Evolutionary conservation across 805 yeast species (phyloP).

Genomic region (Metschnikowia bowlesiae): DNA sequence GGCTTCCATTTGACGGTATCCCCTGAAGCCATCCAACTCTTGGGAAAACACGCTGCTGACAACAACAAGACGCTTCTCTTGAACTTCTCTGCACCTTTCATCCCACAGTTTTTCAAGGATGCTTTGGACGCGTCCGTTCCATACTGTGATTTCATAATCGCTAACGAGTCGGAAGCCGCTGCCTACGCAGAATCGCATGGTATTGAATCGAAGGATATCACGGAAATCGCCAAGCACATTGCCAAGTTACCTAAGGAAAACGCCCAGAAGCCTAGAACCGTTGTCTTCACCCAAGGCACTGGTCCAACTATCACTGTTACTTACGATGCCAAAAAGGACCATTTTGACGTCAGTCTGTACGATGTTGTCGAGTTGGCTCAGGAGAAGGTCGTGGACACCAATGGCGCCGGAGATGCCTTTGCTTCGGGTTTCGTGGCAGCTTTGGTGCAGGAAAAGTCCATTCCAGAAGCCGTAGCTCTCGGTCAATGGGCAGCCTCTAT

Average conservation of each 20-base stretch:
- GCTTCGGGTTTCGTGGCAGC: conserved; percentile 96
- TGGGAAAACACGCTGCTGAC: conserved; percentile 90
- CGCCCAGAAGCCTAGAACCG: conserved; percentile 68
- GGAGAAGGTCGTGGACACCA: conserved; percentile 77
- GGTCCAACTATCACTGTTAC: conserved; percentile 82
- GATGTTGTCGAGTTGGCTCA: conserved; percentile 70
- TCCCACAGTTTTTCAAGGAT: conserved; percentile 92
- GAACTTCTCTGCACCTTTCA: conserved; percentile 95
- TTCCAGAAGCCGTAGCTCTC: conserved; percentile 61
- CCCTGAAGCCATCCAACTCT: conserved; percentile 83
- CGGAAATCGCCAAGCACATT: conserved; percentile 74
- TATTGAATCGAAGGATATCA: conserved; percentile 55
- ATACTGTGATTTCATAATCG: conserved; percentile 86
- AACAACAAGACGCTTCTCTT: conserved; percentile 71
- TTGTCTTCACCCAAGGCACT: conserved; percentile 91
- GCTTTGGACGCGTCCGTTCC: conserved; percentile 76
- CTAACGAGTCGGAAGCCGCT: conserved; percentile 96
- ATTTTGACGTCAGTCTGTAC: conserved; percentile 47
- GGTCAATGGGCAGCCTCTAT: conserved; percentile 97
- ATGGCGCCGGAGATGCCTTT: conserved; percentile 99
- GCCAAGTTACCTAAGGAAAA: conserved; percentile 76
- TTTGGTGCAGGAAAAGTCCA: conserved; percentile 64
- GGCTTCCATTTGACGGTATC: conserved; percentile 99
- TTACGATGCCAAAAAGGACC: conserved; percentile 45
- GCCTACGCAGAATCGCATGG: conserved; percentile 87